Evolutionary conservation across 1,139 yeast species (phyloP).

Genomic region (Hemisphaericaspora subhashii): DNA sequence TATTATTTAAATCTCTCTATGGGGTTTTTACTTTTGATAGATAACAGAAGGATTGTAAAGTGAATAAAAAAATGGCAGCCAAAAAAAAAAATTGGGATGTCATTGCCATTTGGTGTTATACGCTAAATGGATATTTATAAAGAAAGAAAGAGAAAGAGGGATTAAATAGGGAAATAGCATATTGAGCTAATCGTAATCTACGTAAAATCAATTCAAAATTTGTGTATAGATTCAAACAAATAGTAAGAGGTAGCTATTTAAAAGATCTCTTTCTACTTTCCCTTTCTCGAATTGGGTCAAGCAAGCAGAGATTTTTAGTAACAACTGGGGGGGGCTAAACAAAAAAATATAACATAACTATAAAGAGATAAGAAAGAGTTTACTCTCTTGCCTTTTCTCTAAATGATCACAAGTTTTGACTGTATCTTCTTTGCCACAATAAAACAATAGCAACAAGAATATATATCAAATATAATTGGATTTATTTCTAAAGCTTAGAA

Average conservation of each 20-base stretch:
- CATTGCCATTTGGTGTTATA: no score
- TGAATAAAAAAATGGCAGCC: conserved; percentile 1
- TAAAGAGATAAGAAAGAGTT: neutral
- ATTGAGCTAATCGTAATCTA: no score
- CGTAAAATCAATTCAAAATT: no score
- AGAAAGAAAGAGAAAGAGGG: no score
- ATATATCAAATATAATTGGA: neutral
- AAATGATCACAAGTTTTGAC: no score
- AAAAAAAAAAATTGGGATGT: no score
- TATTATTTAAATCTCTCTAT: conserved; percentile 6
- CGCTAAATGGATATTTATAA: no score
- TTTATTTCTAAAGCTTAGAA: conserved; percentile 67
- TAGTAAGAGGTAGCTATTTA: no score
- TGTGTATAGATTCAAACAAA: no score
- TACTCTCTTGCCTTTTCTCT: no score
- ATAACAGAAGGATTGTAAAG: neutral
- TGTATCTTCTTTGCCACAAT: neutral
- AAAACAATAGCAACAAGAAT: neutral
- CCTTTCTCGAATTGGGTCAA: neutral
- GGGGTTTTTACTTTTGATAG: no score
- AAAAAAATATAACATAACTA: neutral
- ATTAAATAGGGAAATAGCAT: no score
- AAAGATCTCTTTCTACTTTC: neutral
- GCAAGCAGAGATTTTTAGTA: neutral
- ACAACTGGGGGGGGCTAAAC: neutral